Conservation (phyloP, 768 basidiomycete species). For the Boletus rubropictus region DNA sequence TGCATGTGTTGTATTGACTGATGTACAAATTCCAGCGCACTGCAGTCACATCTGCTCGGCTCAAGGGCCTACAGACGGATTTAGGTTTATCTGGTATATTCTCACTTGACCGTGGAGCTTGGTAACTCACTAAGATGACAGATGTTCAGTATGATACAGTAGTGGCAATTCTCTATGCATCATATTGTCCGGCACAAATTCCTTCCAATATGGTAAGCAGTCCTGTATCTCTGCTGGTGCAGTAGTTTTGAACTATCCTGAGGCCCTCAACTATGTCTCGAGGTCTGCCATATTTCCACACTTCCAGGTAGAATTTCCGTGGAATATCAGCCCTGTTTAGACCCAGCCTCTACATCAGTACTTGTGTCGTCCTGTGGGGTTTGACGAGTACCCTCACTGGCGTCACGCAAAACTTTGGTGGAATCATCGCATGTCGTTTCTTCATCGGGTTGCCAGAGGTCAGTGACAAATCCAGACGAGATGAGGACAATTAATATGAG, state of each 20-base stretch:
- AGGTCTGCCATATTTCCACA: conserved; percentile 30
- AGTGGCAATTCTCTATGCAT: conserved; percentile 52
- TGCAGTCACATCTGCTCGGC: conserved; percentile 44
- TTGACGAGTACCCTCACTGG: conserved; percentile 58
- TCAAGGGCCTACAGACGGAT: conserved; percentile 48
- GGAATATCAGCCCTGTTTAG: conserved; percentile 25
- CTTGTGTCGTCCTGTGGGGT: conserved; percentile 60
- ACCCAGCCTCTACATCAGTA: conserved; percentile 57
- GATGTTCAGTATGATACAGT: conserved; percentile 52
- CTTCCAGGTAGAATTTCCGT: not conserved
- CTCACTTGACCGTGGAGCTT: not conserved
- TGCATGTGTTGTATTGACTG: not conserved
- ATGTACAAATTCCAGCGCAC: conserved; percentile 33
- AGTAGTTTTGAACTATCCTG: not conserved
- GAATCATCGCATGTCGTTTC: conserved; percentile 52
- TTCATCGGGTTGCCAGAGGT: conserved; percentile 62
- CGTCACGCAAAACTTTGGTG: conserved; percentile 49
- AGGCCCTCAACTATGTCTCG: conserved; percentile 52
- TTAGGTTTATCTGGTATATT: conserved; percentile 39
- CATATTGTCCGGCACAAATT: conserved; percentile 59
- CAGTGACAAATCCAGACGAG: not conserved
- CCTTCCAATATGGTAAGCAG: conserved; percentile 13
- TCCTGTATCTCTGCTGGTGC: not conserved
- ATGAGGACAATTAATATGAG: not conserved
- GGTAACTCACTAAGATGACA: conserved; percentile 14